Evolutionary conservation across 768 basidiomycete species (phyloP), one percentile per base, ranked within the genome.

Genomic region (Suillus sp.): DNA sequence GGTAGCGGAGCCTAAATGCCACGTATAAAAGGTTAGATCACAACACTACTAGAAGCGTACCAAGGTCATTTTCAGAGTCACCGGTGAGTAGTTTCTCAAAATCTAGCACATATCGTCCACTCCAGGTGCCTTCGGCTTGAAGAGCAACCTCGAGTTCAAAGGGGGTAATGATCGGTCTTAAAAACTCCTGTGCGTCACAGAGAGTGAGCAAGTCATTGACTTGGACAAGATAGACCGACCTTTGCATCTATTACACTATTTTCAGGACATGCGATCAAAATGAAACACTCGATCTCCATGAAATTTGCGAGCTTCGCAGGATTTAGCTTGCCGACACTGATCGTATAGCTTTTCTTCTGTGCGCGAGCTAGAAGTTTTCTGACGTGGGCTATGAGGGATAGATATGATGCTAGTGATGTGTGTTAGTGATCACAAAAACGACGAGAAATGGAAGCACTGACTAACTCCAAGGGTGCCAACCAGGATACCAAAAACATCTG

Each of bases 261-360:
- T 73, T 99, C 96, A 0, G 90, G 91, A 75, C 97, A 99, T 2
- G 96, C 96, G 4, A 97, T 92, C 63, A 97, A 82, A 20, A 98
- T 90, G 70, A 95, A 99, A 70, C 95, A 96, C 71, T 98, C 96
- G 56, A 99, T 89, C 74, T 98, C 96, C 70, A 92, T 84, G 74
- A 98, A 99, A 75, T 99, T 99, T 10, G 89, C 96, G 25, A 99
- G 83, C 70, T 99, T 99, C 8, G 95, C 85, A 0, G 97, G 96
- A 68, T 93, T 97, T 54, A 97, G 84, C 75, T 96, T 95, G 42
- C 97, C 96, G 0, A 99, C 96, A 60, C 88, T 92, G 67, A 99
- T 86, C 2, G 96, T 98, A 76, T 99, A 99, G 65, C 86, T 87
- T 74, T 99, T 99, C 78, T 96, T 96, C 64, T 83, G 85, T 1